Evolutionary conservation across 805 yeast genomes (phyloP).

Genomic region (Kuraishia borneana): DNA sequence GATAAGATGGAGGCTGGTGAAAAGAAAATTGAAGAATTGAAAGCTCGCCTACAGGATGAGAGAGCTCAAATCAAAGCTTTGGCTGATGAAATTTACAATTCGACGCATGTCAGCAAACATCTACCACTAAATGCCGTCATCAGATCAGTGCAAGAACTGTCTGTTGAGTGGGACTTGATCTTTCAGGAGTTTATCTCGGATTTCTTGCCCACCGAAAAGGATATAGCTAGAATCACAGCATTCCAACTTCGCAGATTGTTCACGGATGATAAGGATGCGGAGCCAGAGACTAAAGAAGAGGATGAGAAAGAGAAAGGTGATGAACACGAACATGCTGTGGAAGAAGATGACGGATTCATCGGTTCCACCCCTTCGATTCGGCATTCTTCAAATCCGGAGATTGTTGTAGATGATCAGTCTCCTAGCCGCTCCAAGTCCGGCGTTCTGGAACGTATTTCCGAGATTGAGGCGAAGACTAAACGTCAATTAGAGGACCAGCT

Average conservation of each 20-base stretch:
- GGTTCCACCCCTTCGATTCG: neutral
- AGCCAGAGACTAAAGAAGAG: conserved; percentile 9
- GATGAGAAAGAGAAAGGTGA: conserved; percentile 11
- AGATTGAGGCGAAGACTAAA: conserved; percentile 8
- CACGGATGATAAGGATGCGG: conserved; percentile 29
- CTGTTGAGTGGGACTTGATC: conserved; percentile 80
- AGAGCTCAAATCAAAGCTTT: conserved; percentile 27
- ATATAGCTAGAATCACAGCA: conserved; percentile 82
- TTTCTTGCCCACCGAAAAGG: conserved; percentile 85
- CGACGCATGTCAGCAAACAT: conserved; percentile 52
- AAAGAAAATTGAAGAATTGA: conserved; percentile 45
- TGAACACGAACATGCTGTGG: conserved; percentile 8
- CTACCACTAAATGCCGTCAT: conserved; percentile 59
- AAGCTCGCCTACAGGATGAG: conserved; percentile 40
- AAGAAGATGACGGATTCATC: neutral
- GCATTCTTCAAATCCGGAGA: neutral
- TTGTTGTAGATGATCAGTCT: no score
- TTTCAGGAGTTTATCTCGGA: conserved; percentile 69
- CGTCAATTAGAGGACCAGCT: neutral
- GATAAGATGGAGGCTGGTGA: conserved; percentile 67
- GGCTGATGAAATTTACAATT: conserved; percentile 40
- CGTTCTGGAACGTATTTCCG: conserved; percentile 7
- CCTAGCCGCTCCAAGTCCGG: conserved; percentile 1
- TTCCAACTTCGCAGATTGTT: conserved; percentile 73
- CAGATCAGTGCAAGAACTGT: conserved; percentile 65